A percentile compares a stretch with the other conserved stretches of the same genome.
phyloP scores from a whole-genome alignment of 2,329 filamentous ascomycete genomes.

The Ascochyta viciae-villosae region DNA sequence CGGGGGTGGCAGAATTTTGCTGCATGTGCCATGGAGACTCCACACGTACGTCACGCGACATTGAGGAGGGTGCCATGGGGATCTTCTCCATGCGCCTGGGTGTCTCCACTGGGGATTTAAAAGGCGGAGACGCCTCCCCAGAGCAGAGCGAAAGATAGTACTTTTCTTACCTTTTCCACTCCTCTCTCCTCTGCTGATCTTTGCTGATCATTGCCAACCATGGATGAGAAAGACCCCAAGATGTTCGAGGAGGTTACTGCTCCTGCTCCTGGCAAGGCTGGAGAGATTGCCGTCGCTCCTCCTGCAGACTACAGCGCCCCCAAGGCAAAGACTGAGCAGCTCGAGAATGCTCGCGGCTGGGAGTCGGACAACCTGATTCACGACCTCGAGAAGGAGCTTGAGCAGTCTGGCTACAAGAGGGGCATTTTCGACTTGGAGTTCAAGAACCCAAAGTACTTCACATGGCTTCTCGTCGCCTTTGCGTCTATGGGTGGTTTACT shows the following conservation, averaged over 20 bases:
- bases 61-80: slow-evolving; percentile 30
- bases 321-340: slow-evolving; percentile 41
- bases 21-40: slow-evolving; percentile 19
- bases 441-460: slow-evolving; percentile 69
- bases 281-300: slow-evolving; percentile 34
- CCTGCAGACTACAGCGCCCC: slow-evolving; percentile 32
- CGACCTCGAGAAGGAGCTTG: slow-evolving; percentile 50
- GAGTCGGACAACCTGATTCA: slow-evolving; percentile 55
- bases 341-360: slow-evolving; percentile 48
- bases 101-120: slow-evolving; percentile 36
- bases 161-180: slow-evolving; percentile 16
- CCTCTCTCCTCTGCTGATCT: slow-evolving; percentile 12
- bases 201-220: slow-evolving; percentile 27
- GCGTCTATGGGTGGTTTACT: slow-evolving; percentile 78
- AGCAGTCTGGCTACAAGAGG: slow-evolving; percentile 46
- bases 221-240: slow-evolving; percentile 39
- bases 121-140: slow-evolving; percentile 25
- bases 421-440: slow-evolving; percentile 64
- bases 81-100: slow-evolving; percentile 32
- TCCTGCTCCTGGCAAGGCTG: slow-evolving; percentile 15
- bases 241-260: slow-evolving; percentile 21
- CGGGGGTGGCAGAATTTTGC: slow-evolving; percentile 28
- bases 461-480: slow-evolving; percentile 71
- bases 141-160: slow-evolving; percentile 14
- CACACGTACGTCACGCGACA: slow-evolving; percentile 15